Evolutionary conservation across 2,329 filamentous ascomycete genomes (phyloP).

Genomic region (Alternaria angustiovoidea): DNA sequence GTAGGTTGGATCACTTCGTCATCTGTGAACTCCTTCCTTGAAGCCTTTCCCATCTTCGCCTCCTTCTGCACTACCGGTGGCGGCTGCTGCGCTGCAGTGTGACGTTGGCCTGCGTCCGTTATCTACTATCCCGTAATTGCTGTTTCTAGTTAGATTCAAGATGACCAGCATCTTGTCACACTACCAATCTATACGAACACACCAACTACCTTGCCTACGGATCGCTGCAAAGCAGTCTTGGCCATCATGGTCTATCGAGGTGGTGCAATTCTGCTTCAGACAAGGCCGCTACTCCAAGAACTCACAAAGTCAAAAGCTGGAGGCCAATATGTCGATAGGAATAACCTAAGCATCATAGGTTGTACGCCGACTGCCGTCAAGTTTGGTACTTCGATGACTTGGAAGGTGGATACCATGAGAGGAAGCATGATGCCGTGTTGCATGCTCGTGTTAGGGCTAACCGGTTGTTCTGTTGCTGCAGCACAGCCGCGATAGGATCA

Average conservation of each 20-base stretch:
- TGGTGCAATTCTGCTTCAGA: neutral
- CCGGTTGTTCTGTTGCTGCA: constrained; percentile 15
- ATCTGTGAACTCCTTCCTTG: constrained; percentile 9
- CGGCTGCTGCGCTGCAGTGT: constrained; percentile 22
- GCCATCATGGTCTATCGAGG: neutral
- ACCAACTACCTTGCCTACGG: constrained; percentile 1
- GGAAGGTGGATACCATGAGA: constrained; percentile 6
- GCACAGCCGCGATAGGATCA: constrained; percentile 6
- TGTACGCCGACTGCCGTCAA: constrained; percentile 7
- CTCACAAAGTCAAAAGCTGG: neutral
- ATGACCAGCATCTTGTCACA: constrained; percentile 13
- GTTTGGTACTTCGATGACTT: neutral
- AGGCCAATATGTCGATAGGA: neutral
- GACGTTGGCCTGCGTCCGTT: constrained; percentile 16
- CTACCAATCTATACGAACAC: constrained; percentile 7
- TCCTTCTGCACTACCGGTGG: constrained; percentile 27
- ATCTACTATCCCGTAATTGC: constrained; percentile 15
- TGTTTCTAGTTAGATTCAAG: constrained; percentile 10
- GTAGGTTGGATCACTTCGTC: constrained; percentile 17
- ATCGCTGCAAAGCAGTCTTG: neutral
- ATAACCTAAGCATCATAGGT: neutral
- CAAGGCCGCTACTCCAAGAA: neutral
- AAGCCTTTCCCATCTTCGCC: constrained; percentile 7
- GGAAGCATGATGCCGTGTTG: constrained; percentile 33
- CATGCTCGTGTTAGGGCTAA: constrained; percentile 25